Conservation (phyloP, 2,329 filamentous ascomycete species). For the Nakataea oryzae region DNA sequence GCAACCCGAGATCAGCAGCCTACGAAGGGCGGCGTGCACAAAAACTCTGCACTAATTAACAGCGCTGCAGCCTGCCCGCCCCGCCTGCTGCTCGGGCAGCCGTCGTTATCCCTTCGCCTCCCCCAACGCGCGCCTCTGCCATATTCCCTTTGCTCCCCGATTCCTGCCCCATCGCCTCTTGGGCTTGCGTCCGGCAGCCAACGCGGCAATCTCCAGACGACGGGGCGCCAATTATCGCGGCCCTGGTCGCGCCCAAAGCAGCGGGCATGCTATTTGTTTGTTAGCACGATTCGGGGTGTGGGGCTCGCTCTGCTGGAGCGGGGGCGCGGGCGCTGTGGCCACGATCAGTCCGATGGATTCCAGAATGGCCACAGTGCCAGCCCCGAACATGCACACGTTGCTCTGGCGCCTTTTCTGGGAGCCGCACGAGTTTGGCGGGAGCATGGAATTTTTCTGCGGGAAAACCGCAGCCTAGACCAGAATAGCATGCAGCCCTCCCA, state of each 20-base stretch:
- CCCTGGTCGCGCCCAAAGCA: neutral
- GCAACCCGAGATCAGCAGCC: neutral
- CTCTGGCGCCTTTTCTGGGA: no score
- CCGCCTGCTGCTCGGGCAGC: neutral
- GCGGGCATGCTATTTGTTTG: neutral
- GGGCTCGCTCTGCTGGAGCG: neutral
- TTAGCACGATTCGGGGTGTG: neutral
- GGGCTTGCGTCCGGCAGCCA: no score
- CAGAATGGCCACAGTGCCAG: neutral
- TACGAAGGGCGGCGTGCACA: no score
- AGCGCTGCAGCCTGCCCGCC: neutral
- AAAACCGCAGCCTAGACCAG: neutral
- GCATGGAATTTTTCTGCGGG: neutral
- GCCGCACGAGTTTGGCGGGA: neutral
- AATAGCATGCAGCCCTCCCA: neutral
- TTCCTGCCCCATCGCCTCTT: neutral
- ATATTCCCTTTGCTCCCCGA: neutral
- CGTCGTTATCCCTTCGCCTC: neutral
- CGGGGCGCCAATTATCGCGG: neutral
- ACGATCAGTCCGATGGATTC: neutral
- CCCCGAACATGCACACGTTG: no score
- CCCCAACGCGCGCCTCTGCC: no score
- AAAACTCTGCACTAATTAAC: neutral
- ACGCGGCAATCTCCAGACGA: neutral
- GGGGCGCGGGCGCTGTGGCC: neutral